Conservation (phyloP, 2,329 filamentous ascomycete species). For the Didymella pinodella region DNA sequence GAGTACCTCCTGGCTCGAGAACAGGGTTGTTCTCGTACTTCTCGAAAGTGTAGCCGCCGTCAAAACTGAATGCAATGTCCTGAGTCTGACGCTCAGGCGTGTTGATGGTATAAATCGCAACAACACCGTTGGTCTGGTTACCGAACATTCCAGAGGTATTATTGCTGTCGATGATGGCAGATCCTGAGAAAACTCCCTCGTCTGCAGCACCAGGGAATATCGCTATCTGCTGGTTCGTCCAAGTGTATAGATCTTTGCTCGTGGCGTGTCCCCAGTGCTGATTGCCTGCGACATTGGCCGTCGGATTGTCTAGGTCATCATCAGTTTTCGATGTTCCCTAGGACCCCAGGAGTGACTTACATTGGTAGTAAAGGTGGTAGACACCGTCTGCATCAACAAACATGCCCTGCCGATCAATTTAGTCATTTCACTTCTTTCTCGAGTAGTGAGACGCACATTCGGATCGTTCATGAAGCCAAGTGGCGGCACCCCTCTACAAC, state of each 20-base stretch:
- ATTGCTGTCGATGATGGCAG: slow-evolving; percentile 66
- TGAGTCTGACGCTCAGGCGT: slow-evolving; percentile 60
- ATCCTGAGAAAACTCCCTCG: slow-evolving; percentile 63
- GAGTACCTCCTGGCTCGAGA: slow-evolving; percentile 56
- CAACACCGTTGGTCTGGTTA: slow-evolving; percentile 60
- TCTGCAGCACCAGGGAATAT: slow-evolving; percentile 65
- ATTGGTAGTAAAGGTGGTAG: slow-evolving; percentile 73
- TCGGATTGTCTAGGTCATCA: slow-evolving; percentile 57
- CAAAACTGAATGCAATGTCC: slow-evolving; percentile 67
- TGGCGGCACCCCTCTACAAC: no score
- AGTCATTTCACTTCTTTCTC: background rate
- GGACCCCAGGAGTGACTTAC: slow-evolving; percentile 32
- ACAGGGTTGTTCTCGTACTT: slow-evolving; percentile 69
- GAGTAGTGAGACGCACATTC: slow-evolving; percentile 49
- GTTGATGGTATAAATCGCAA: slow-evolving; percentile 66
- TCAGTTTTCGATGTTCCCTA: background rate
- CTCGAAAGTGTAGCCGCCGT: slow-evolving; percentile 68
- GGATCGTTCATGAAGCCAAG: slow-evolving; percentile 65
- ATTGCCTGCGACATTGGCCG: slow-evolving; percentile 61
- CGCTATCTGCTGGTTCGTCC: slow-evolving; percentile 70
- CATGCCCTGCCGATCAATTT: slow-evolving; percentile 54
- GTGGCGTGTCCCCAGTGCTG: slow-evolving; percentile 75
- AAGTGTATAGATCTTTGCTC: slow-evolving; percentile 67
- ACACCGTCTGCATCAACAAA: slow-evolving; percentile 64
- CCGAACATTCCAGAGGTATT: slow-evolving; percentile 73